These are phyloP conservation scores for Lasiodiplodia hormozganensis DNA, from an alignment of 2,329 filamentous ascomycete species.

Conservation along the genomic window DNA sequence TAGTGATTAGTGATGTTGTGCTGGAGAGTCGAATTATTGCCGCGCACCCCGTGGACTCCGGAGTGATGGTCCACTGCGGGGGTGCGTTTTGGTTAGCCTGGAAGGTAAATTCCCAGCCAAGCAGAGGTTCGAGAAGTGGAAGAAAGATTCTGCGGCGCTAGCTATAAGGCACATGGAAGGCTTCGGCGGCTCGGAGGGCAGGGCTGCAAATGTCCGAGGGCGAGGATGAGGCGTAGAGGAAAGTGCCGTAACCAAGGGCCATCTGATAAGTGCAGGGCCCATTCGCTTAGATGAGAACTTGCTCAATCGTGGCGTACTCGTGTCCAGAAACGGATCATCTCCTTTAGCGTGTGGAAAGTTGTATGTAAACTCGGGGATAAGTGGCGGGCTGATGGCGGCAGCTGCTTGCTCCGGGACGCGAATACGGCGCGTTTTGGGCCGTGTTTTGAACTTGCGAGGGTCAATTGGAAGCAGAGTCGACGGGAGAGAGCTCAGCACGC, in stretches of 20 bases:
- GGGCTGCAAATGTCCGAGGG: too few species aligned
- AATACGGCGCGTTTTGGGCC: too few species aligned
- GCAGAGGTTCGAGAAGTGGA: neutral
- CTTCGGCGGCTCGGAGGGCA: too few species aligned
- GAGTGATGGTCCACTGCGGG: neutral
- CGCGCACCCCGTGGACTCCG: neutral
- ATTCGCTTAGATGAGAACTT: conserved; percentile 1
- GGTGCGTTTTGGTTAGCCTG: neutral
- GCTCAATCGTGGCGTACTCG: neutral
- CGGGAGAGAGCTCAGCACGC: neutral
- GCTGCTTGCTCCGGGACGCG: neutral
- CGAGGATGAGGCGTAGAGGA: neutral
- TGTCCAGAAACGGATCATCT: neutral
- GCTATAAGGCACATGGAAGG: neutral
- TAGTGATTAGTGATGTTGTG: neutral
- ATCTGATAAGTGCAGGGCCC: neutral
- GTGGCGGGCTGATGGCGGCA: neutral
- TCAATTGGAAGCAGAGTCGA: neutral
- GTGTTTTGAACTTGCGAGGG: too few species aligned
- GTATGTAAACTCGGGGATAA: conserved; percentile 9
- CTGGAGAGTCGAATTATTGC: neutral
- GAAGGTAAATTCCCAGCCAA: neutral
- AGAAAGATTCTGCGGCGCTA: neutral
- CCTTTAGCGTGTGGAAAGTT: conserved; percentile 1
- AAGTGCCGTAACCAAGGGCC: neutral